Evolutionary conservation across 2,329 filamentous ascomycete species (phyloP), one percentile per base, ranked within the genome.

Genomic region (Diaporthe citriasiana): DNA sequence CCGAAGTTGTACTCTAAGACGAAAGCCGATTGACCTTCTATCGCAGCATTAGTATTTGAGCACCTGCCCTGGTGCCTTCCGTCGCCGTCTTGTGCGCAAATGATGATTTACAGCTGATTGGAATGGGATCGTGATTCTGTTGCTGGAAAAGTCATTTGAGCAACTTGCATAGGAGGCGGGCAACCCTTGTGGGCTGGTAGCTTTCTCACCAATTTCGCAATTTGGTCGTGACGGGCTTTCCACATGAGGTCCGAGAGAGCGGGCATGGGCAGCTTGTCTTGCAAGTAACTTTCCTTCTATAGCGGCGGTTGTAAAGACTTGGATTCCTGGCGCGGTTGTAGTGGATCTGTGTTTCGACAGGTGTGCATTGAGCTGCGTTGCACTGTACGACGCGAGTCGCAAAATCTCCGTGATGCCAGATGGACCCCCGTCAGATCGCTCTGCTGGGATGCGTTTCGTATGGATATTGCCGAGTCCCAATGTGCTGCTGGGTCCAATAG

Each of bases 351-450:
- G 45, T 66, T 66, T 66, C 63, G 45, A 51, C 22, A 51, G 63
- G 30, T 51, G 45, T 51, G 45, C 63, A 66, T 66, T 51, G 35
- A 25, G 69, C n/a, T 59, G 45, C 30, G 38, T 50, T 71, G 55
- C 69, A 71, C 71, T 75, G 74, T 73, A 75, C 70, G 55, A 74
- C 45, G 30, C 68, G 69, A 74, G 55, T 75, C 68, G 74, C 60
- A 71, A 75, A 71, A 72, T 74, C 68, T 75, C 72, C 74, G 74
- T 59, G 50, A 69, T 74, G 71, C 57, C 74, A 74, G 72, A 75
- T 74, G 40, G 47, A 68, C 57, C 45, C 45, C 68, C 70, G 71
- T 71, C 71, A 75, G 60, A 70, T 75, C 60, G 45, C 60, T 72
- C 60, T 63, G 55, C 69, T 38, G 50, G 69, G 56, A 60, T 63